These are phyloP conservation scores for Anthracocystis panici-leucophaei DNA, from an alignment of 1,284 basidiomycete genomes.

Conservation along the genomic window DNA sequence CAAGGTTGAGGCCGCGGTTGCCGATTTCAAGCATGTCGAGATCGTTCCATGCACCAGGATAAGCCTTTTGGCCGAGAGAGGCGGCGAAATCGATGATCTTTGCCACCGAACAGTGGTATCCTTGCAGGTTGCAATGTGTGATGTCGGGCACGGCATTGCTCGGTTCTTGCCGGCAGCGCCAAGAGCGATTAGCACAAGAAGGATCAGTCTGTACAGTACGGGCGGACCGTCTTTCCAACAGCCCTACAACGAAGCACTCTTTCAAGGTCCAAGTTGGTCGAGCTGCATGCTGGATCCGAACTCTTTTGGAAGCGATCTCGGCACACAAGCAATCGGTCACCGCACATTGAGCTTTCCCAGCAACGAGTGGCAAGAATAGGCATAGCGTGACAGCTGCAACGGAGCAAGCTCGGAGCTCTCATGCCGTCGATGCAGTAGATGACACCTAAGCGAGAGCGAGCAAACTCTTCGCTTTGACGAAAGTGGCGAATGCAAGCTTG, in stretches of 20 bases:
- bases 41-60: slow-evolving; percentile 62
- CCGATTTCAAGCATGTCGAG: slow-evolving; percentile 61
- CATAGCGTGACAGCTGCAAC: slow-evolving; percentile 5
- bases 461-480: slow-evolving; percentile 1
- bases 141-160: slow-evolving; percentile 15
- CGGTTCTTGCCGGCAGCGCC: neutral
- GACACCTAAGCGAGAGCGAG: slow-evolving; percentile 9
- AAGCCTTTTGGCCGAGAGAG: slow-evolving; percentile 50
- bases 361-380: neutral
- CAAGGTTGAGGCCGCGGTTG: slow-evolving; percentile 38
- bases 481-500: neutral
- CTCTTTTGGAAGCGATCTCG: neutral
- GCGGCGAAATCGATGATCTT: slow-evolving; percentile 35
- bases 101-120: slow-evolving; percentile 31
- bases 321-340: neutral
- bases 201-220: too few relatives aligned
- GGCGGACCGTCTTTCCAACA: too few relatives aligned
- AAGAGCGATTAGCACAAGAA: neutral
- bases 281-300: neutral
- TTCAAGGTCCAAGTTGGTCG: neutral
- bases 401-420: slow-evolving; percentile 16
- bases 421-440: slow-evolving; percentile 1
- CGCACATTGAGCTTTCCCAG: neutral
- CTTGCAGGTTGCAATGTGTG: slow-evolving; percentile 27
- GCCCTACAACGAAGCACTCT: too few relatives aligned